These are phyloP conservation scores for Iberis pinnata DNA, from an alignment of 345 rosid species.

Conservation along the genomic window DNA sequence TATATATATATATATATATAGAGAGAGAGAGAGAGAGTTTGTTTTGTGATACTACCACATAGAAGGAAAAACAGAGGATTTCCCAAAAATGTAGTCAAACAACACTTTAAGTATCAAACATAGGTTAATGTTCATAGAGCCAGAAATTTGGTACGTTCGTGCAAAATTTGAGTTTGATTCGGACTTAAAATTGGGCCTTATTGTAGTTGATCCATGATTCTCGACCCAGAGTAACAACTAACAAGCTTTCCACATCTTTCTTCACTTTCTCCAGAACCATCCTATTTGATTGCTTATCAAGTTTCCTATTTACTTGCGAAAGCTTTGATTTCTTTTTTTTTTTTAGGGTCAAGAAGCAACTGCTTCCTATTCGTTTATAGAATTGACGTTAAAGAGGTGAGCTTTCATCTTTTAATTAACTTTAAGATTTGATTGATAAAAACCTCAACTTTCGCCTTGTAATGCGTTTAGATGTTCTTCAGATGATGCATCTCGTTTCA, in stretches of 20 bases:
- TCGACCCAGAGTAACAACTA: slow-evolving; percentile 5
- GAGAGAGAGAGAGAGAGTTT: too few species aligned
- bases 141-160: too few species aligned
- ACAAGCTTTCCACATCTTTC: not conserved
- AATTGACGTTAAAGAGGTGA: slow-evolving; percentile 7
- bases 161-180: too few species aligned
- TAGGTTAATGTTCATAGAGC: too few species aligned
- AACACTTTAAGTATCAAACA: too few species aligned
- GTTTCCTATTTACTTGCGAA: not conserved
- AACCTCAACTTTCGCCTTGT: too few species aligned
- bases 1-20: too few species aligned
- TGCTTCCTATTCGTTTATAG: not conserved
- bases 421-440: too few species aligned
- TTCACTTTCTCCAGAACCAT: slow-evolving; percentile 28
- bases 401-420: not conserved
- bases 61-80: too few species aligned
- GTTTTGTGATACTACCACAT: too few species aligned
- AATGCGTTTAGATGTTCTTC: not conserved
- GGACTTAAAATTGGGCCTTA: slow-evolving; percentile 22
- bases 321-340: not conserved
- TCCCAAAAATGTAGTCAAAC: too few species aligned
- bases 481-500: slow-evolving; percentile 1
- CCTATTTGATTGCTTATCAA: slow-evolving; percentile 8
- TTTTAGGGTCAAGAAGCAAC: too few species aligned
- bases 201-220: slow-evolving; percentile 14